phyloP scores from a whole-genome alignment of 805 yeast genomes.

The Yarrowia sp. region DNA sequence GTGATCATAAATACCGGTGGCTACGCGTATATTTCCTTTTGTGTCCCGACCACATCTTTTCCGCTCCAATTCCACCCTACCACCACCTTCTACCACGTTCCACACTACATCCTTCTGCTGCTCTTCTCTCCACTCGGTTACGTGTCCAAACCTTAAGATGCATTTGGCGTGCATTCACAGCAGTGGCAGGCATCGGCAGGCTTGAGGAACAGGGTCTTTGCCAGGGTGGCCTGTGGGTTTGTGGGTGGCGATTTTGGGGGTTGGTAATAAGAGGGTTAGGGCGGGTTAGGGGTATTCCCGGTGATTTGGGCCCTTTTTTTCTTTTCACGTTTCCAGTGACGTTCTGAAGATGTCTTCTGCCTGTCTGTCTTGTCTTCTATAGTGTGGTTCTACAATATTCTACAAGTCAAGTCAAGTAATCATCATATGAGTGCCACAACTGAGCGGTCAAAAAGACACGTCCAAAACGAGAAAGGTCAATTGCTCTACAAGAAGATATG shows the following conservation, averaged over 20 bases:
- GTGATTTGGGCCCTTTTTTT: too few relatives aligned
- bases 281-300: too few relatives aligned
- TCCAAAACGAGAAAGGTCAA: too few relatives aligned
- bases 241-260: background rate
- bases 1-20: background rate
- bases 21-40: background rate
- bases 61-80: background rate
- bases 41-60: too few relatives aligned
- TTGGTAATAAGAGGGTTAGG: background rate
- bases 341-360: too few relatives aligned
- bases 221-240: background rate
- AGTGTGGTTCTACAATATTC: background rate
- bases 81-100: background rate
- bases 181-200: constrained; percentile 11
- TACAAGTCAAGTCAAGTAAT: too few relatives aligned
- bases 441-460: too few relatives aligned
- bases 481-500: too few relatives aligned
- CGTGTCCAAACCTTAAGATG: constrained; percentile 14
- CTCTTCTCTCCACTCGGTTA: constrained; percentile 22
- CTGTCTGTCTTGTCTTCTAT: background rate
- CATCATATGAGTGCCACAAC: too few relatives aligned
- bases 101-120: background rate
- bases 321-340: background rate
- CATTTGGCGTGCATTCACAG: constrained; percentile 16
- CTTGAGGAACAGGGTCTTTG: background rate